Base-by-base conservation (phyloP, 805 yeast genomes). In the Candida michaelii region DNA sequence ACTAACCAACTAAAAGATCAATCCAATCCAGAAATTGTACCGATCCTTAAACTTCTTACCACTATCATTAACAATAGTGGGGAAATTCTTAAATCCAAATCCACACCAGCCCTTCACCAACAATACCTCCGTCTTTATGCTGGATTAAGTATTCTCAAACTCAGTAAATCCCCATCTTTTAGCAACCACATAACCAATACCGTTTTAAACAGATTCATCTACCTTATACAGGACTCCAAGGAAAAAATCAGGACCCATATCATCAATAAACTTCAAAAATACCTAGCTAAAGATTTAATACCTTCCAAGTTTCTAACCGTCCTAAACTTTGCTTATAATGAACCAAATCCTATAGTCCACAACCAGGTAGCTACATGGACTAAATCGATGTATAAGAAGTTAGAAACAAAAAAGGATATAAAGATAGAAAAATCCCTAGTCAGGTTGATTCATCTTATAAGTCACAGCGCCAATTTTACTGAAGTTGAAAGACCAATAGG, bases 31-130 rank as follows among this genome's bases (percentile, higher is more conserved):
- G 42, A 50, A 41, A 62, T 74, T 31, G 77, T 73, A 42, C 87
- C 89, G 12, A 80, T 85, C 0, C 61, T 88, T 47, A 85, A 83
- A 52, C 62, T 89, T 19, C 68, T 89, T 23, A 69, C 78, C 25
- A 78, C 89, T 1, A 66, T 86, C 25, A 77, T 89, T 37, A 78
- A 81, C 1, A 83, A 83, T 56, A 85, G 85, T 34, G 96, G 96
- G 21, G 96, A 89, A 53, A 73, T 89, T 24, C 77, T 82, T 48
- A 75, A 40, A 58, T 61, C 45, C 17, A 69, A 71, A 41, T 52
- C 71, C 4, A 85, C 95, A 0, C 95, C 96, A 3, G 65, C 57
- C 18, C 64, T 65, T 27, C 81, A 66, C 54, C 84, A 83, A 55
- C 73, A 81, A 45, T 76, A 79, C 48, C 60, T 89, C 37, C 71